Evolutionary conservation across 179 eudicot species (phyloP).

Genomic region (Silene noctiflora): DNA sequence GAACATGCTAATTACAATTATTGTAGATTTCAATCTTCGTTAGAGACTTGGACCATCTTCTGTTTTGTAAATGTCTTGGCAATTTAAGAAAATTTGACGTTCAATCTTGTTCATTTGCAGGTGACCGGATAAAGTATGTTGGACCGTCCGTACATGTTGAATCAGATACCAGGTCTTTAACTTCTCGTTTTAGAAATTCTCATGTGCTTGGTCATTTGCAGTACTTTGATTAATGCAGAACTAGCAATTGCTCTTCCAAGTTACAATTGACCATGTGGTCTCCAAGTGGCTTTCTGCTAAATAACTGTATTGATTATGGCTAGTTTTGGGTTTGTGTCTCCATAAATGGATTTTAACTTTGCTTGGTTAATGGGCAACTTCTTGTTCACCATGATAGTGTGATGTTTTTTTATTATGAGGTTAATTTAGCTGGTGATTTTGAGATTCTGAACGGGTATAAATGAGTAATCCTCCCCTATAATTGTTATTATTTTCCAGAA

Average conservation of each 20-base stretch:
- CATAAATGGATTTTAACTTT: not conserved
- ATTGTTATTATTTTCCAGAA: not conserved
- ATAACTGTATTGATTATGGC: not conserved
- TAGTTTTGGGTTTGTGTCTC: not conserved
- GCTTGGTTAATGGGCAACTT: not conserved
- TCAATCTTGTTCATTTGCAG: slow-evolving; percentile 37
- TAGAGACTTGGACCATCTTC: not conserved
- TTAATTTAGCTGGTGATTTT: too few species aligned
- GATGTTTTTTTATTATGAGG: too few species aligned
- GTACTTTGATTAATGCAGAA: slow-evolving; percentile 3
- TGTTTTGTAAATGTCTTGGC: not conserved
- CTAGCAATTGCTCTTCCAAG: not conserved
- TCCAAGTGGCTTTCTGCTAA: not conserved
- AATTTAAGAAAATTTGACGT: not conserved
- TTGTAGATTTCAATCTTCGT: not conserved
- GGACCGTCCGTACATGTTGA: slow-evolving; percentile 59
- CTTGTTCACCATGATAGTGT: too few species aligned
- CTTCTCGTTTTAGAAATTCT: slow-evolving; percentile 13
- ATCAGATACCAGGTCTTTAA: slow-evolving; percentile 69
- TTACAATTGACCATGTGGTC: not conserved
- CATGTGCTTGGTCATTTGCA: slow-evolving; percentile 6
- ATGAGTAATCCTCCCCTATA: too few species aligned
- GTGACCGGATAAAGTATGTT: slow-evolving; percentile 86
- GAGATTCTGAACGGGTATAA: too few species aligned
- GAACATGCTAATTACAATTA: not conserved